Conservation (phyloP, 2,329 filamentous ascomycete species). For the Sclerotinia spermophila region DNA sequence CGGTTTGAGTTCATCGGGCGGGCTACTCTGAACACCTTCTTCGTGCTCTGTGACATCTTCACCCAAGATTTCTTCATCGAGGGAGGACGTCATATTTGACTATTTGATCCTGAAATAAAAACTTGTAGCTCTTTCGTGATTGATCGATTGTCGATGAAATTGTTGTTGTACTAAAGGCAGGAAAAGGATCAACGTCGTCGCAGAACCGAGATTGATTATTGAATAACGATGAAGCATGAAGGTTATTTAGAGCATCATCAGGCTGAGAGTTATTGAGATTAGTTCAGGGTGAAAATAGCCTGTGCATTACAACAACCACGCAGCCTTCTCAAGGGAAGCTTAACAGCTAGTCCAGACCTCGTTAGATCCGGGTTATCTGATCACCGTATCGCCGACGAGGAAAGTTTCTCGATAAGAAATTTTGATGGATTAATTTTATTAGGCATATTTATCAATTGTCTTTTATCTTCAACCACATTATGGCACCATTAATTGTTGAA, state of each 20-base stretch:
- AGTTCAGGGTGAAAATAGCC: constrained; percentile 12
- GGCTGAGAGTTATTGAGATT: not conserved
- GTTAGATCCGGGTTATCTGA: constrained; percentile 16
- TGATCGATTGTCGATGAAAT: not conserved
- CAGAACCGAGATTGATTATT: constrained; percentile 6
- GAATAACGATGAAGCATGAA: not conserved
- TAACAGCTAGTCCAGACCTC: not conserved
- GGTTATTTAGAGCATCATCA: constrained; percentile 13
- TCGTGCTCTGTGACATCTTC: constrained; percentile 12
- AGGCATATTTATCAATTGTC: not conserved
- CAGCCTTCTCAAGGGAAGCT: constrained; percentile 1
- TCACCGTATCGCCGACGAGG: constrained; percentile 1
- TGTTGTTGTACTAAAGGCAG: not conserved
- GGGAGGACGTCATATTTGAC: constrained; percentile 7
- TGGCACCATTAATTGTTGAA: constrained; percentile 13
- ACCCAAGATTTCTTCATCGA: constrained; percentile 15
- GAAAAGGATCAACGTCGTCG: not conserved
- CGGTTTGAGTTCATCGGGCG: not conserved
- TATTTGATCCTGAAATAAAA: not conserved
- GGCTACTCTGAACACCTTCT: constrained; percentile 5
- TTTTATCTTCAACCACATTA: constrained; percentile 3
- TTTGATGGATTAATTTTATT: constrained; percentile 11
- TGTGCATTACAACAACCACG: not conserved
- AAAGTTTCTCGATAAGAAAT: constrained; percentile 22
- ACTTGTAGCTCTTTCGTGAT: not conserved